These are phyloP conservation scores for Neonectria ditissima DNA, from an alignment of 2,329 filamentous ascomycete species.

Conservation along the genomic window DNA sequence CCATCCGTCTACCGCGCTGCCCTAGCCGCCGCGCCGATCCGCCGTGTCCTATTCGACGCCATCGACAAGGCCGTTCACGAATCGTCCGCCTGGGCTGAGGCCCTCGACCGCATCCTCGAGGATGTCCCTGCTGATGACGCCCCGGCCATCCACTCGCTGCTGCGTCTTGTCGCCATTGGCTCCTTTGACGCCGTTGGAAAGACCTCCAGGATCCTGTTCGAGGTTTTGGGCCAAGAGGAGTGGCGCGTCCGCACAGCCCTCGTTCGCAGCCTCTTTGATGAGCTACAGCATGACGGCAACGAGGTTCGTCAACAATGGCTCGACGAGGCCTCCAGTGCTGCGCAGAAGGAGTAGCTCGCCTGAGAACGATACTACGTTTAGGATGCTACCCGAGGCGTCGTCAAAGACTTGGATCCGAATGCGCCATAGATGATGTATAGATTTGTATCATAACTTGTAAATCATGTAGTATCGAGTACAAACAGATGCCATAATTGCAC, in stretches of 20 bases:
- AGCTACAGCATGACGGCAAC: slow-evolving; percentile 35
- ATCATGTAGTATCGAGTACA: slow-evolving; percentile 1
- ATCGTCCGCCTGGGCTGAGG: slow-evolving; percentile 25
- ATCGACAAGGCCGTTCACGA: slow-evolving; percentile 42
- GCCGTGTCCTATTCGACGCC: slow-evolving; percentile 35
- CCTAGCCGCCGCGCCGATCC: slow-evolving; percentile 33
- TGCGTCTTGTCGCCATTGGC: slow-evolving; percentile 50
- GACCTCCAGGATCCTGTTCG: slow-evolving; percentile 47
- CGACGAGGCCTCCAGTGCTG: slow-evolving; percentile 11
- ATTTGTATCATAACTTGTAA: slow-evolving; percentile 20
- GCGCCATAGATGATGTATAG: background rate
- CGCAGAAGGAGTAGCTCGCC: background rate
- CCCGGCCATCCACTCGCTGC: slow-evolving; percentile 43
- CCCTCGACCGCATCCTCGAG: slow-evolving; percentile 34
- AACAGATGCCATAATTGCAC: background rate
- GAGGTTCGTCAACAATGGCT: slow-evolving; percentile 30
- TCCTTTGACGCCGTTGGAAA: slow-evolving; percentile 45
- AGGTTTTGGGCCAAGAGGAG: slow-evolving; percentile 52
- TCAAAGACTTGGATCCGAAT: background rate
- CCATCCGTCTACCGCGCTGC: slow-evolving; percentile 44
- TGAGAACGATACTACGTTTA: background rate
- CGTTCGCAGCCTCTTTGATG: slow-evolving; percentile 38
- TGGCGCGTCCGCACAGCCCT: slow-evolving; percentile 45
- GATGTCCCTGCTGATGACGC: slow-evolving; percentile 30
- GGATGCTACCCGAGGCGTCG: background rate